phyloP scores from a whole-genome alignment of 2,329 filamentous ascomycete species.

The Ceratocystis colombiana region DNA sequence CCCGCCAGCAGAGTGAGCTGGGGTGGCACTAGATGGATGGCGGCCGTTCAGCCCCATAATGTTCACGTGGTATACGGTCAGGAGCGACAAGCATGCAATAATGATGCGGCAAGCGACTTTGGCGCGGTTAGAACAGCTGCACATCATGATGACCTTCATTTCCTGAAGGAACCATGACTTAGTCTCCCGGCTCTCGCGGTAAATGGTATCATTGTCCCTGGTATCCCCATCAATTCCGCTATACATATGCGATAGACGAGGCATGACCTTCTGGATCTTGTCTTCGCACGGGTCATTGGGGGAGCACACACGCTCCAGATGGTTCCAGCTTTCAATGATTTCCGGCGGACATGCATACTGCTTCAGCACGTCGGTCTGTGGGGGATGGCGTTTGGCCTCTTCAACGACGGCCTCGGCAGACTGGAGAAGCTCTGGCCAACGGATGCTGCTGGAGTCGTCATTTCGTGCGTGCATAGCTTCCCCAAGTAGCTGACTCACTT shows the following conservation, averaged over 20 bases:
- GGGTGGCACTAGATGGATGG: neutral
- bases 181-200: neutral
- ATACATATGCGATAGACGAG: slow-evolving; percentile 6
- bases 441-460: neutral
- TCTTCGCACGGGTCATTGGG: slow-evolving; percentile 4
- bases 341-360: slow-evolving; percentile 14
- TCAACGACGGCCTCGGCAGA: slow-evolving; percentile 8
- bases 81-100: slow-evolving; percentile 17
- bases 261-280: slow-evolving; percentile 16
- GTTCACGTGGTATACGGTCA: slow-evolving; percentile 20
- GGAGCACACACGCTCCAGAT: neutral
- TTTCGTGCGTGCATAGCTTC: neutral
- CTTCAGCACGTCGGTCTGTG: neutral
- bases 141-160: slow-evolving; percentile 9
- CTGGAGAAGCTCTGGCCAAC: slow-evolving; percentile 7
- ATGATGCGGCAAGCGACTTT: slow-evolving; percentile 11
- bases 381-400: neutral
- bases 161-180: slow-evolving; percentile 18
- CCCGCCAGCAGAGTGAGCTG: neutral
- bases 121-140: slow-evolving; percentile 15
- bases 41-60: slow-evolving; percentile 12
- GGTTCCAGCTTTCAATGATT: neutral
- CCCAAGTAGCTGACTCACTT: neutral
- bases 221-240: neutral
- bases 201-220: neutral